phyloP scores from a whole-genome alignment of 805 yeast genomes.

The Wickerhamiella galacta region DNA sequence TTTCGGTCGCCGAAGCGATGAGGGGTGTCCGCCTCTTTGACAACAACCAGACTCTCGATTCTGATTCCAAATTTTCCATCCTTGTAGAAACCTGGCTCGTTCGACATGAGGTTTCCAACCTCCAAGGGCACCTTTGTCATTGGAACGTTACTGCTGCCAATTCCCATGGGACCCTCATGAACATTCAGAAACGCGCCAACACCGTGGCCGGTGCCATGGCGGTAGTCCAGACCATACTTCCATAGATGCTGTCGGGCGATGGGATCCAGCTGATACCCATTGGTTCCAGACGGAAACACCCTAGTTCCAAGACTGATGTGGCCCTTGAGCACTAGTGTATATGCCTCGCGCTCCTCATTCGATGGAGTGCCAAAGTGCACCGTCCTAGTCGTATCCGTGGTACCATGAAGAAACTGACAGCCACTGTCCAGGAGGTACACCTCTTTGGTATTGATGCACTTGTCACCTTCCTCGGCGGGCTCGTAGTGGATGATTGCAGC shows the following conservation, averaged over 20 bases:
- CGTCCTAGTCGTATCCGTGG: constrained; percentile 91
- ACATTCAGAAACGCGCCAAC: constrained; percentile 85
- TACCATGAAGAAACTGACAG: constrained; percentile 82
- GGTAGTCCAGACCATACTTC: constrained; percentile 68
- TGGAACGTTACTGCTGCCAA: constrained; percentile 28
- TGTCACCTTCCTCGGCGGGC: constrained; percentile 38
- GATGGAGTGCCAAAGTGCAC: constrained; percentile 47
- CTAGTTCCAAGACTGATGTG: constrained; percentile 73
- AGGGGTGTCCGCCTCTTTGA: constrained; percentile 26
- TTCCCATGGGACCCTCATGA: constrained; percentile 87
- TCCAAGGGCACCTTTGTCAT: constrained; percentile 36
- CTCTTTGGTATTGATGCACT: constrained; percentile 46
- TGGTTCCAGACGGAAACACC: constrained; percentile 58
- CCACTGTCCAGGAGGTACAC: constrained; percentile 80
- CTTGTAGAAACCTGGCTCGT: constrained; percentile 89
- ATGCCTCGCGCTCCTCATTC: constrained; percentile 42
- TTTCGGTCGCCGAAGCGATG: constrained; percentile 37
- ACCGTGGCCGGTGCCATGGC: constrained; percentile 97
- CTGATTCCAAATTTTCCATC: constrained; percentile 85
- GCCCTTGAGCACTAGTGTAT: constrained; percentile 80
- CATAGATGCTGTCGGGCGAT: constrained; percentile 73
- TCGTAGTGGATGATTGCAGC: constrained; percentile 65
- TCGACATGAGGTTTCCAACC: constrained; percentile 63
- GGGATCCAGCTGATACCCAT: constrained; percentile 62
- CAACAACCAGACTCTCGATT: constrained; percentile 67